phyloP scores from a whole-genome alignment of 305 asterid genomes.

The Solanum hybrid region DNA sequence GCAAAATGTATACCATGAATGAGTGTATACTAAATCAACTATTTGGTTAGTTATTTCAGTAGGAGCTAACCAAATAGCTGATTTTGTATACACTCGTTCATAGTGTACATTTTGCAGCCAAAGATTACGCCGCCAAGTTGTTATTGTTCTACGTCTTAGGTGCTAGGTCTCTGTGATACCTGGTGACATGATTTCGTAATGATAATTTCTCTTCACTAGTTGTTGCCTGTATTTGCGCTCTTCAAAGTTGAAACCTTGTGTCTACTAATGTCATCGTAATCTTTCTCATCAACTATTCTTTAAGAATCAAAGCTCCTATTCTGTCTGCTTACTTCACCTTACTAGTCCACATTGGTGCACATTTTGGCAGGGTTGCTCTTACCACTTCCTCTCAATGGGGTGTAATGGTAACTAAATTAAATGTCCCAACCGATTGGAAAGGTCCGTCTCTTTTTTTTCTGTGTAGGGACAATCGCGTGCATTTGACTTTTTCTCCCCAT shows the following conservation, averaged over 20 bases:
- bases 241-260: not conserved
- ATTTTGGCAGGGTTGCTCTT: slow-evolving; percentile 59
- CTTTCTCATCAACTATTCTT: not conserved
- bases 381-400: slow-evolving; percentile 88
- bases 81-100: slow-evolving; percentile 39
- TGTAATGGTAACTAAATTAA: slow-evolving; percentile 60
- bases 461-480: not conserved
- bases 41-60: slow-evolving; percentile 46
- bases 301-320: not conserved
- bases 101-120: slow-evolving; percentile 56
- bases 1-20: slow-evolving; percentile 41
- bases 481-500: not conserved
- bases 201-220: not conserved
- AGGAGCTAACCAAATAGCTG: slow-evolving; percentile 71
- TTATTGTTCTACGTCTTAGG: not conserved
- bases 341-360: not conserved
- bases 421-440: slow-evolving; percentile 90
- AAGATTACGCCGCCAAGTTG: slow-evolving; percentile 75
- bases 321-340: not conserved
- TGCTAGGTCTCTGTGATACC: not conserved
- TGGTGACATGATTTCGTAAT: not conserved
- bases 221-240: not conserved
- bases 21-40: slow-evolving; percentile 59
- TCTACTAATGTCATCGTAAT: not conserved
- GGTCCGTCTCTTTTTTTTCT: slow-evolving; percentile 31